Evolutionary conservation across 139 green algal species (phyloP).

Genomic region (Picochlorum costavermella): DNA sequence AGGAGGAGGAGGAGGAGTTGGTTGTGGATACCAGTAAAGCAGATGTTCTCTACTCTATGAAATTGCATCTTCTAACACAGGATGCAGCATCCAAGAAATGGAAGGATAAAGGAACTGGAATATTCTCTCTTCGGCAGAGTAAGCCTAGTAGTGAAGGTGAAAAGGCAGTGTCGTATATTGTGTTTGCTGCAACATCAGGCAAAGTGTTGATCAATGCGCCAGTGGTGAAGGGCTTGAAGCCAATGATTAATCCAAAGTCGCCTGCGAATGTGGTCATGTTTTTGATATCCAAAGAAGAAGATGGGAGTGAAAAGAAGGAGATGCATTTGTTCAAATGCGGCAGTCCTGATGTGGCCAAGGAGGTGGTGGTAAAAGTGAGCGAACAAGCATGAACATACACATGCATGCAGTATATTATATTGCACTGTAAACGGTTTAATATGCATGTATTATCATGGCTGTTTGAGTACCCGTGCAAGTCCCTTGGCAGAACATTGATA

Average conservation of each 20-base stretch:
- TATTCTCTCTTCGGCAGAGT: slow-evolving; percentile 24
- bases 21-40: slow-evolving; percentile 11
- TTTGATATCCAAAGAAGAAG: slow-evolving; percentile 4
- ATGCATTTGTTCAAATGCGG: slow-evolving; percentile 32
- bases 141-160: slow-evolving; percentile 9
- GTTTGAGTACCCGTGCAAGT: slow-evolving; percentile 18
- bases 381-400: not conserved
- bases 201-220: slow-evolving; percentile 28
- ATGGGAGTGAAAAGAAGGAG: slow-evolving; percentile 4
- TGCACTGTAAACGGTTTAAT: no score
- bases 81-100: slow-evolving; percentile 25
- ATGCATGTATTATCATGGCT: not conserved
- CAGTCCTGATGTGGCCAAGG: slow-evolving; percentile 13
- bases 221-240: slow-evolving; percentile 19
- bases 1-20: slow-evolving; percentile 17
- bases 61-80: slow-evolving; percentile 17
- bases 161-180: slow-evolving; percentile 15
- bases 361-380: slow-evolving; percentile 8
- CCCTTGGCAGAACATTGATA: slow-evolving; percentile 29
- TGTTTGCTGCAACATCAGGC: slow-evolving; percentile 30
- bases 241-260: slow-evolving; percentile 19
- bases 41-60: slow-evolving; percentile 23
- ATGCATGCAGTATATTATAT: no score
- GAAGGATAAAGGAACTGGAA: slow-evolving; percentile 26
- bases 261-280: slow-evolving; percentile 25